A percentile compares a stretch with the other conserved stretches of the same genome.
These are phyloP conservation scores for Ceratopteris richardii DNA, from an alignment of 75 land plant genomes.

Conservation along the genomic window DNA sequence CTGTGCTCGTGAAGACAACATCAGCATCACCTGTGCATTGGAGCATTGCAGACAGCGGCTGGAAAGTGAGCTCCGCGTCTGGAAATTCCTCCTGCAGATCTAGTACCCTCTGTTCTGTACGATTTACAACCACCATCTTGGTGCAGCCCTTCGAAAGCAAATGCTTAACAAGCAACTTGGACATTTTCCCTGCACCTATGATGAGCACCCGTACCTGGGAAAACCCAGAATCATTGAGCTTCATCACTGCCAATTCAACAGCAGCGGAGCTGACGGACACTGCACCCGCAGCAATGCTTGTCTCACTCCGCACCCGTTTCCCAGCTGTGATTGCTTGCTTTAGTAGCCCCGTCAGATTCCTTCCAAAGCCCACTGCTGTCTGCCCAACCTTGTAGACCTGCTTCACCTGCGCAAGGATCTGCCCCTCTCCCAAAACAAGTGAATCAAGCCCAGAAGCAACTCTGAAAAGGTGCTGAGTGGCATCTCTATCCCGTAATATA, in stretches of 20 bases:
- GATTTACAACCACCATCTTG: slow-evolving; percentile 35
- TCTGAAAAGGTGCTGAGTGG: slow-evolving; percentile 78
- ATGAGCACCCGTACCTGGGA: slow-evolving; percentile 32
- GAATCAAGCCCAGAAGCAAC: slow-evolving; percentile 88
- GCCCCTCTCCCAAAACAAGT: no score
- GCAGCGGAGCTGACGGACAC: slow-evolving; percentile 68
- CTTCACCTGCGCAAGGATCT: slow-evolving; percentile 86
- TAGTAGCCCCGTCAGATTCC: slow-evolving; percentile 71
- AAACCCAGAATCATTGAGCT: slow-evolving; percentile 16
- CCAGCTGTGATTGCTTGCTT: slow-evolving; percentile 88
- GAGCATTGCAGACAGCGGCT: slow-evolving; percentile 37
- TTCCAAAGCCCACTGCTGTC: slow-evolving; percentile 69
- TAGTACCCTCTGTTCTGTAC: slow-evolving; percentile 35
- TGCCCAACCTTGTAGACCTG: slow-evolving; percentile 77
- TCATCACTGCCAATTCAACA: slow-evolving; percentile 43
- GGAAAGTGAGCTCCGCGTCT: slow-evolving; percentile 28
- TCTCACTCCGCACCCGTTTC: slow-evolving; percentile 79
- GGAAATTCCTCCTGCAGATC: slow-evolving; percentile 30
- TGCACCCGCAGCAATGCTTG: slow-evolving; percentile 79
- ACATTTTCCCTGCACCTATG: slow-evolving; percentile 53
- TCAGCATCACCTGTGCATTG: no score
- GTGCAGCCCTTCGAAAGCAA: slow-evolving; percentile 42
- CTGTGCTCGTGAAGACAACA: slow-evolving; percentile 46
- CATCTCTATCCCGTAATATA: slow-evolving; percentile 73
- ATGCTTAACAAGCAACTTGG: slow-evolving; percentile 46